Conservation (phyloP, 148 eudicot genomes). For the Tetragonia tetragonoides region DNA sequence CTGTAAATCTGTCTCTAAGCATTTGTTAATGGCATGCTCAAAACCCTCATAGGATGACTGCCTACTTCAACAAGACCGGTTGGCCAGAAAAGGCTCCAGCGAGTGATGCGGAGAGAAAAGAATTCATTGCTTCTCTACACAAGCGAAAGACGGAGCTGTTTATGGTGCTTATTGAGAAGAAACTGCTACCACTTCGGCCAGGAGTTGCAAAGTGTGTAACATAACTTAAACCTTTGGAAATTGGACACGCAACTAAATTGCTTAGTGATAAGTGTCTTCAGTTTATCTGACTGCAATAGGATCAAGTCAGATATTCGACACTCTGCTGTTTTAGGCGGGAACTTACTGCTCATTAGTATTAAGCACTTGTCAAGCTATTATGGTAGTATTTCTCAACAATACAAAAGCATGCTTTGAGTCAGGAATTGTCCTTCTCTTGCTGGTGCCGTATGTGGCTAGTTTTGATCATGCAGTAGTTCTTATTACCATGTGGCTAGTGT, state of each 20-base stretch:
- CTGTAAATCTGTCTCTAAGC: background rate
- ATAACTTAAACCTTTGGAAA: background rate
- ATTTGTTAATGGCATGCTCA: background rate
- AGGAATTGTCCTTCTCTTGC: background rate
- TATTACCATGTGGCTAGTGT: background rate
- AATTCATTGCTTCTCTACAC: slow-evolving; percentile 83
- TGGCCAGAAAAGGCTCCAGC: slow-evolving; percentile 97
- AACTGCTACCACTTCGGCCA: slow-evolving; percentile 89
- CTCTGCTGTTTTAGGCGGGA: background rate
- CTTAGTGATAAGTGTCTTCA: no score
- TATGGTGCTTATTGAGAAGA: slow-evolving; percentile 93
- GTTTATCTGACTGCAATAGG: background rate
- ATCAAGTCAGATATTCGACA: background rate
- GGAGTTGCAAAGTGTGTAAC: slow-evolving; percentile 89
- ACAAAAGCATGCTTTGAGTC: background rate
- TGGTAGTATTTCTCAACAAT: background rate
- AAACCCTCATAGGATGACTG: slow-evolving; percentile 72
- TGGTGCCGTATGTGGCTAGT: background rate
- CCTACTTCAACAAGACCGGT: slow-evolving; percentile 79
- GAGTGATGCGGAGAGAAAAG: slow-evolving; percentile 78
- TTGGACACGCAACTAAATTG: background rate
- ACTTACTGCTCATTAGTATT: background rate
- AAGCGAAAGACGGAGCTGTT: slow-evolving; percentile 92
- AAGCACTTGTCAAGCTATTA: background rate
- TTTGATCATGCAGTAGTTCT: background rate